Evolutionary conservation across 176 grass and related monocot species (phyloP).

Genomic region (Neostapfia colusana): DNA sequence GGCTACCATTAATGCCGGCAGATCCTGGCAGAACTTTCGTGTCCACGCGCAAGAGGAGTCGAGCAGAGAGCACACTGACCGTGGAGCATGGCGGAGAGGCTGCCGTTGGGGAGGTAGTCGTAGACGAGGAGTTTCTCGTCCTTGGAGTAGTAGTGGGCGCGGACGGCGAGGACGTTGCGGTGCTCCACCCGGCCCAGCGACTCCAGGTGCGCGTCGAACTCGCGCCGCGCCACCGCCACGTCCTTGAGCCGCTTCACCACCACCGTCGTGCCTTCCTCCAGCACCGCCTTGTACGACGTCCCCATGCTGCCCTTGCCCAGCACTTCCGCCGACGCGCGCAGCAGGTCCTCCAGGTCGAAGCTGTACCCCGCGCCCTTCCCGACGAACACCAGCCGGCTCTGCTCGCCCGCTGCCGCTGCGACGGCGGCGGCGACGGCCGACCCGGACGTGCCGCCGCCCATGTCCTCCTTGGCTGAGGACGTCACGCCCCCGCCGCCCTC

Average conservation of each 20-base stretch:
- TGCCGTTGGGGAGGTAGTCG: constrained; percentile 89
- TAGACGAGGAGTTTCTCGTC: constrained; percentile 97
- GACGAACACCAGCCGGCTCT: constrained; percentile 77
- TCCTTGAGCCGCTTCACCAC: constrained; percentile 99
- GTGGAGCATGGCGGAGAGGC: constrained; percentile 90
- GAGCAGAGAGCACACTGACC: constrained; percentile 41
- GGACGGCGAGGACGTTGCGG: constrained; percentile 64
- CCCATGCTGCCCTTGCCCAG: constrained; percentile 87
- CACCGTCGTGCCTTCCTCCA: constrained; percentile 92
- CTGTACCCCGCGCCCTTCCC: constrained; percentile 73
- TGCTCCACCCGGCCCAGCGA: constrained; percentile 63
- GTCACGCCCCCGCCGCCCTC: constrained; percentile 52
- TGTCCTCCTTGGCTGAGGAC: constrained; percentile 74
- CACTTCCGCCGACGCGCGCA: constrained; percentile 92
- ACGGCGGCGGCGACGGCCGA: constrained; percentile 12
- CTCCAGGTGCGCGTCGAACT: constrained; percentile 78
- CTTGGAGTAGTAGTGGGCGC: constrained; percentile 89
- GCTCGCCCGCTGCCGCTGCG: constrained; percentile 39
- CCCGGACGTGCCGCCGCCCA: constrained; percentile 33
- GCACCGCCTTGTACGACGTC: constrained; percentile 91
- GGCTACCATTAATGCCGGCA: no score
- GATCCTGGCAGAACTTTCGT: constrained; percentile 1
- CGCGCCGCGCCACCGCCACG: constrained; percentile 59
- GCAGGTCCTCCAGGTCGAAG: constrained; percentile 94
- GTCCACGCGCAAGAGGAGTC: background rate